Conservation (phyloP, 306 rosid genomes). For the Cucumis hystrix region DNA sequence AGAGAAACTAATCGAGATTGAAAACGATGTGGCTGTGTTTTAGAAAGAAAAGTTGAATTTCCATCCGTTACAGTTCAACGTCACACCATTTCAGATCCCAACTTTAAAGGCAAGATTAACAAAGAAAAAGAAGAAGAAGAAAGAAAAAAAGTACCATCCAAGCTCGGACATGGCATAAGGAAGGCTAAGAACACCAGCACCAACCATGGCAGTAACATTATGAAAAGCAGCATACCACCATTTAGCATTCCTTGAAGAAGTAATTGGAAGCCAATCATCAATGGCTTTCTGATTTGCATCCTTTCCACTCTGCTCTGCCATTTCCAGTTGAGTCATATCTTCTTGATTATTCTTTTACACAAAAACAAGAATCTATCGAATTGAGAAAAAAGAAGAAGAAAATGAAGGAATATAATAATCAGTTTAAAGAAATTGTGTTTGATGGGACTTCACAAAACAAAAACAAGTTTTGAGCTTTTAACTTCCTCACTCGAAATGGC, state of each 20-base stretch:
- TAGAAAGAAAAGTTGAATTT: no score
- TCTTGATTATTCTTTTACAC: neutral
- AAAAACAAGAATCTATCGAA: no score
- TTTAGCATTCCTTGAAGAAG: slow-evolving; percentile 67
- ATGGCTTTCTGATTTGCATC: slow-evolving; percentile 14
- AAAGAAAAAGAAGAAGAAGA: neutral
- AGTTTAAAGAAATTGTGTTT: no score
- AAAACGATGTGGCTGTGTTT: no score
- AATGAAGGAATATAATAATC: no score
- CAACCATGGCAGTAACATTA: slow-evolving; percentile 92
- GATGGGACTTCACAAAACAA: no score
- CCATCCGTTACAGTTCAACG: no score
- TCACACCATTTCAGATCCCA: no score
- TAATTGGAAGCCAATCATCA: slow-evolving; percentile 76
- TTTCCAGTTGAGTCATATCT: no score
- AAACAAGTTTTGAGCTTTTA: neutral
- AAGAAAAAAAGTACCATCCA: slow-evolving; percentile 42
- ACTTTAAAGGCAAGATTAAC: no score
- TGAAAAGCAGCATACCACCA: slow-evolving; percentile 96
- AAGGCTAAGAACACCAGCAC: slow-evolving; percentile 86
- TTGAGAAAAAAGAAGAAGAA: no score
- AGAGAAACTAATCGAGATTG: no score
- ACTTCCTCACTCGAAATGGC: neutral
- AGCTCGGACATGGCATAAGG: slow-evolving; percentile 72
- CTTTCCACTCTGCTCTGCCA: neutral